phyloP scores from a whole-genome alignment of 768 basidiomycete genomes.

The Suillus weaverae region DNA sequence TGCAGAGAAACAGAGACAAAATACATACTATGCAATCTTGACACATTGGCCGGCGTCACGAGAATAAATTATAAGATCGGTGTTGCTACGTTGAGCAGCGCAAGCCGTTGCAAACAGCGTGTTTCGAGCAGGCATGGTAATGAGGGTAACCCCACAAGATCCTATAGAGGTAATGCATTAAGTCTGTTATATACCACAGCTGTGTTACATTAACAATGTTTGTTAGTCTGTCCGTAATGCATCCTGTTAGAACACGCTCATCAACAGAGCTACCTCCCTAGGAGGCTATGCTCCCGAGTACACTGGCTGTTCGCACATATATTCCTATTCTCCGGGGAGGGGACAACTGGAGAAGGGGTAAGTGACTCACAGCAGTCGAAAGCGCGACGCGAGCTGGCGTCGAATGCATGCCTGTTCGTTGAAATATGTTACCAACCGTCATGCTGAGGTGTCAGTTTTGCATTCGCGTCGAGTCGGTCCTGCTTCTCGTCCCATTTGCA shows the following conservation, averaged over 20 bases:
- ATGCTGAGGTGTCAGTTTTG: background rate
- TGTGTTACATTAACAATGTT: background rate
- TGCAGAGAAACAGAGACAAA: background rate
- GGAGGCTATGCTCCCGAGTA: background rate
- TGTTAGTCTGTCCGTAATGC: background rate
- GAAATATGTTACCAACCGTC: conserved; percentile 24
- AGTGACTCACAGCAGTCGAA: background rate
- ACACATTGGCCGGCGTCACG: background rate
- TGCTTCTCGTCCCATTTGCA: conserved; percentile 16
- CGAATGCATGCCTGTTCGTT: conserved; percentile 14
- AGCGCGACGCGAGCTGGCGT: background rate
- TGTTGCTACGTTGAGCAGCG: background rate
- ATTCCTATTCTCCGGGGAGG: background rate
- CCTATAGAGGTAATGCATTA: background rate
- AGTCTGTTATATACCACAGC: background rate
- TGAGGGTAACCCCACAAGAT: background rate
- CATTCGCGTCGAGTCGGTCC: background rate
- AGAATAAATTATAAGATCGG: background rate
- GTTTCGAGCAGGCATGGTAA: background rate
- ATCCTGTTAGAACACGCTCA: background rate
- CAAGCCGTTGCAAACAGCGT: background rate
- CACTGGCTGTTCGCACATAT: background rate
- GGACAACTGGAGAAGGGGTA: background rate
- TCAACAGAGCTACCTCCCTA: background rate
- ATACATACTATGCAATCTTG: background rate